These are phyloP conservation scores for Lolium rigidum DNA, from an alignment of 176 grass and related monocot genomes.

Conservation along the genomic window DNA sequence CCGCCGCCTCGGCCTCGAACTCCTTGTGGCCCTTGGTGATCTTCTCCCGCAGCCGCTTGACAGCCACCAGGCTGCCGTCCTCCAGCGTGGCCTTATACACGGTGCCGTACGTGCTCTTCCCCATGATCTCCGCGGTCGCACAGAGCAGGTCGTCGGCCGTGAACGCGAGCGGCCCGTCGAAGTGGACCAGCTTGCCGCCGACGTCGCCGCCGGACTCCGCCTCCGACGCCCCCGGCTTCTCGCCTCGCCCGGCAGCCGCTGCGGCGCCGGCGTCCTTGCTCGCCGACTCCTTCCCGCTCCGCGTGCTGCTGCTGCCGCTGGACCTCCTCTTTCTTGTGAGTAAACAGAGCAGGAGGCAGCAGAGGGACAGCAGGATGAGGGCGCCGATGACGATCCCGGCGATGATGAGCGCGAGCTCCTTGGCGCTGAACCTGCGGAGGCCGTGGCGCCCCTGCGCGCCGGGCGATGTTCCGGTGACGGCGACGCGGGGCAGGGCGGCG, in stretches of 20 bases:
- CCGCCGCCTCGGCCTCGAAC: slow-evolving; percentile 41
- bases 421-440: slow-evolving; percentile 41
- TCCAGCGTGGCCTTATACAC: slow-evolving; percentile 56
- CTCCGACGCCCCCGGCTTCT: slow-evolving; percentile 22
- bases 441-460: neutral
- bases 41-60: slow-evolving; percentile 54
- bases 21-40: slow-evolving; percentile 49
- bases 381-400: slow-evolving; percentile 45
- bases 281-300: slow-evolving; percentile 35
- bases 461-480: slow-evolving; percentile 21
- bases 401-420: slow-evolving; percentile 62
- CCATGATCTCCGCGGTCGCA: slow-evolving; percentile 47
- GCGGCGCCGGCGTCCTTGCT: slow-evolving; percentile 3
- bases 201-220: slow-evolving; percentile 20
- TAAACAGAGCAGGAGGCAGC: slow-evolving; percentile 68
- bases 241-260: slow-evolving; percentile 6
- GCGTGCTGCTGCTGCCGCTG: neutral
- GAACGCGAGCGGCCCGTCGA: slow-evolving; percentile 14
- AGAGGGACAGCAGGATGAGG: slow-evolving; percentile 63
- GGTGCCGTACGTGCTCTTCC: slow-evolving; percentile 54
- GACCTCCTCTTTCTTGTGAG: slow-evolving; percentile 49
- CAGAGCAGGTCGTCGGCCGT: slow-evolving; percentile 15
- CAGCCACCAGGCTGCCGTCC: slow-evolving; percentile 52
- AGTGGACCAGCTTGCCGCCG: slow-evolving; percentile 17
- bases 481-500: neutral